Conservation (phyloP, 129 eudicot genomes). For the Erigeron canadensis region DNA sequence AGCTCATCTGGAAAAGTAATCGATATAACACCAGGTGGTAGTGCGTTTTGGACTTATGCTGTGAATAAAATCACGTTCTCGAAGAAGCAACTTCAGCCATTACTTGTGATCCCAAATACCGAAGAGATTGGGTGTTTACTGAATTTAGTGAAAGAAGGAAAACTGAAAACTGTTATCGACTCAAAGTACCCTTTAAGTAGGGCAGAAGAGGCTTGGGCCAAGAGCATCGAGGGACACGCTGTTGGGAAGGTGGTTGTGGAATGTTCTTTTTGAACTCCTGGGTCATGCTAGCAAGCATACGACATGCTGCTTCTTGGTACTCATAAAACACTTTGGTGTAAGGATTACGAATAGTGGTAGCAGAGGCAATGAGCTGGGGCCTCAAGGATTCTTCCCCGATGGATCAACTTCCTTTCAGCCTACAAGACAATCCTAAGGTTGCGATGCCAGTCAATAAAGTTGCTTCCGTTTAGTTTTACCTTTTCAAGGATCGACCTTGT, state of each 20-base stretch:
- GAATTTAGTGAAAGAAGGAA: constrained; percentile 67
- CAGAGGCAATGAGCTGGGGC: not conserved
- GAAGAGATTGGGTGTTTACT: constrained; percentile 50
- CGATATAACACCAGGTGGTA: constrained; percentile 49
- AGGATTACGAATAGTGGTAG: not conserved
- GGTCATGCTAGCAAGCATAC: not conserved
- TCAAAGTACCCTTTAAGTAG: constrained; percentile 54
- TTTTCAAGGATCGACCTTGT: not conserved
- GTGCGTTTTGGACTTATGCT: constrained; percentile 48
- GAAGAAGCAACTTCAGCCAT: constrained; percentile 59
- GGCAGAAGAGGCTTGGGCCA: constrained; percentile 78
- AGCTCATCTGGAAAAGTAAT: constrained; percentile 55
- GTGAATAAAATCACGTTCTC: constrained; percentile 61
- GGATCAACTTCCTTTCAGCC: not conserved
- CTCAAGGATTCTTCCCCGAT: constrained; percentile 1
- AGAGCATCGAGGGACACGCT: constrained; percentile 75
- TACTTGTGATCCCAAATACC: constrained; percentile 41
- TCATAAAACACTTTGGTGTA: not conserved
- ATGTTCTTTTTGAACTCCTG: not conserved
- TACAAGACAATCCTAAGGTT: not conserved
- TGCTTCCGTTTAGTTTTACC: not conserved
- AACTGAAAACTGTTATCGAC: constrained; percentile 60
- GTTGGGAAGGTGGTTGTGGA: constrained; percentile 81
- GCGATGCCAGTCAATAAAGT: not conserved
- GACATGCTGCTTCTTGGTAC: not conserved